Conservation (phyloP, 2,329 filamentous ascomycete species). For the Drechslerella dactyloides region DNA sequence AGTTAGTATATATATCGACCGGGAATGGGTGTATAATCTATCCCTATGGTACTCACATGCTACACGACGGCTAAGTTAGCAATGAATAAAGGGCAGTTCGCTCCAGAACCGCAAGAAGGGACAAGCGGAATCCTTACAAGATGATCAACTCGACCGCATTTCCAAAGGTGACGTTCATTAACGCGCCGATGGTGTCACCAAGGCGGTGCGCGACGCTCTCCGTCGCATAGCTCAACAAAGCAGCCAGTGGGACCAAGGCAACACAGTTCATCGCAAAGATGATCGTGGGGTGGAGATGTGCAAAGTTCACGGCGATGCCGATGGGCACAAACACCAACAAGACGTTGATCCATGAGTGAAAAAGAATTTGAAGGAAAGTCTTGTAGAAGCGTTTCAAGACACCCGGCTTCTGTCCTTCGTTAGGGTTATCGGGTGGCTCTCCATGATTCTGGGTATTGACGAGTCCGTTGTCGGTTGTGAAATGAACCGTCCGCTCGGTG, state of each 20-base stretch:
- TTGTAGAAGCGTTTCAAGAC: conserved; percentile 48
- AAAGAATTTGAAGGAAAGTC: conserved; percentile 61
- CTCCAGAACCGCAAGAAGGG: not conserved
- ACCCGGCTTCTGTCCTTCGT: conserved; percentile 43
- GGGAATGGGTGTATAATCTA: conserved; percentile 41
- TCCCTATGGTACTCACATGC: conserved; percentile 30
- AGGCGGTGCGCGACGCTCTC: conserved; percentile 75
- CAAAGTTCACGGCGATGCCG: conserved; percentile 71
- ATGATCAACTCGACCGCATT: conserved; percentile 82
- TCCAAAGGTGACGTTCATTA: conserved; percentile 79
- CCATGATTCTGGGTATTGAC: conserved; percentile 45
- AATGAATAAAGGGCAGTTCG: conserved; percentile 8
- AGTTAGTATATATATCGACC: conserved; percentile 53
- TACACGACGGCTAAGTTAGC: conserved; percentile 45
- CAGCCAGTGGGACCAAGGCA: conserved; percentile 76
- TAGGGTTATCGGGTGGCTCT: conserved; percentile 49
- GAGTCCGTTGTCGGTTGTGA: conserved; percentile 32
- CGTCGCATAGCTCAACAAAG: conserved; percentile 73
- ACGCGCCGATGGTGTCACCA: conserved; percentile 74
- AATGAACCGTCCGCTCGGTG: conserved; percentile 41
- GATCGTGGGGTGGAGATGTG: conserved; percentile 66
- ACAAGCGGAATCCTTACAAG: conserved; percentile 63
- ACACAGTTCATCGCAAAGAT: conserved; percentile 77
- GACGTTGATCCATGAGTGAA: conserved; percentile 78
- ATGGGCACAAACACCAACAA: conserved; percentile 78